Conservation (phyloP, 2,329 filamentous ascomycete genomes). For the Aspergillus sp. region DNA sequence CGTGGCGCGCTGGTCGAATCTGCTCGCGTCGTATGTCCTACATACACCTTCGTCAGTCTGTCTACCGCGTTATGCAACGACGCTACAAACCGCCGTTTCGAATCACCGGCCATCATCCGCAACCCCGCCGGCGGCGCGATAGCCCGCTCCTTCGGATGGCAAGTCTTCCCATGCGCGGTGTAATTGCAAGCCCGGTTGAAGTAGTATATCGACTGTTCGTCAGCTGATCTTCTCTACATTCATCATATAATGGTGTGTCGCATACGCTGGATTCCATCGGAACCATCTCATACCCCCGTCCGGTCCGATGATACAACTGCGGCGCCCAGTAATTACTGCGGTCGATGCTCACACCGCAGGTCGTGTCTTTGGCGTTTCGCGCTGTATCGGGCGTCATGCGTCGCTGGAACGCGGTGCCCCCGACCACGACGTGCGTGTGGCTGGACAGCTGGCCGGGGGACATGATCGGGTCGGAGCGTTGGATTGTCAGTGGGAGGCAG, state of each 20-base stretch:
- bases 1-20: slow-evolving; percentile 46
- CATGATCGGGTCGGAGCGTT: slow-evolving; percentile 62
- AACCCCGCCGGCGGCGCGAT: slow-evolving; percentile 22
- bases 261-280: slow-evolving; percentile 17
- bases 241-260: background rate
- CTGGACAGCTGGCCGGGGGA: slow-evolving; percentile 55
- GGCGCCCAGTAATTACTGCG: slow-evolving; percentile 77
- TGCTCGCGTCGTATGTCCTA: slow-evolving; percentile 17
- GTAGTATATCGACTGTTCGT: slow-evolving; percentile 20
- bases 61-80: too few relatives aligned
- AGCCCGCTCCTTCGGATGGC: slow-evolving; percentile 9
- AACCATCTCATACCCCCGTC: slow-evolving; percentile 17
- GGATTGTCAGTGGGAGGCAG: slow-evolving; percentile 27
- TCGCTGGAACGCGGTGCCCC: slow-evolving; percentile 65
- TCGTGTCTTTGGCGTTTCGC: slow-evolving; percentile 35
- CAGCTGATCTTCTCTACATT: background rate
- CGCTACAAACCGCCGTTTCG: slow-evolving; percentile 11
- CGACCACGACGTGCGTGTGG: slow-evolving; percentile 70
- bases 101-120: slow-evolving; percentile 20
- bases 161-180: slow-evolving; percentile 9
- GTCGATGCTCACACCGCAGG: slow-evolving; percentile 66
- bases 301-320: slow-evolving; percentile 58
- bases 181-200: slow-evolving; percentile 21
- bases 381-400: slow-evolving; percentile 61
- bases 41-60: too few relatives aligned